Percentiles rank a stretch among this genome's conserved stretches.
phyloP scores from a whole-genome alignment of 202 grass and related monocot genomes.

The Zoysia matrella region DNA sequence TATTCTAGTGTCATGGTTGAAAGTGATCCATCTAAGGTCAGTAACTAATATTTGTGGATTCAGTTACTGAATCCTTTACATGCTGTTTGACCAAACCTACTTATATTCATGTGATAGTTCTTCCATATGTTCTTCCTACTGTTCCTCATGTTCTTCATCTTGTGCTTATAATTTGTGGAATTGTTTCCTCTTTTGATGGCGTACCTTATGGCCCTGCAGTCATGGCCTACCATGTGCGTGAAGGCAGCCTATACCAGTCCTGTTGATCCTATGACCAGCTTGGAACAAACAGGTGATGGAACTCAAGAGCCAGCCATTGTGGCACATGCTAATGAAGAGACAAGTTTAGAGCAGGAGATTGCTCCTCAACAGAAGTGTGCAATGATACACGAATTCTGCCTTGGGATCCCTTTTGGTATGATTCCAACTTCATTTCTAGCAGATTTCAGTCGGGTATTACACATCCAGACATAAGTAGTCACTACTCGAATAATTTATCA shows the following conservation, averaged over 20 bases:
- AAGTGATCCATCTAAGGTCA: background rate
- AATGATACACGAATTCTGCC: constrained; percentile 94
- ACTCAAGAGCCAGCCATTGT: constrained; percentile 31
- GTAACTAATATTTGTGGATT: background rate
- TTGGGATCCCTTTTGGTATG: constrained; percentile 97
- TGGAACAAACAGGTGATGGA: constrained; percentile 35
- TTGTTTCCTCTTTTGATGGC: constrained; percentile 30
- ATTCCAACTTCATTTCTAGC: background rate
- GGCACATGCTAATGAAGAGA: constrained; percentile 35
- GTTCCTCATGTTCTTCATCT: background rate
- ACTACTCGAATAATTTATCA: constrained; percentile 3
- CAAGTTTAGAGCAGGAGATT: constrained; percentile 34
- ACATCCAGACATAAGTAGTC: constrained; percentile 19
- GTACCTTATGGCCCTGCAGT: constrained; percentile 47
- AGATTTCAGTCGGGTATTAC: background rate
- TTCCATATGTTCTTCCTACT: background rate
- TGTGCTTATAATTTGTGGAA: background rate
- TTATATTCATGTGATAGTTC: constrained; percentile 22
- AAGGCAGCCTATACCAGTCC: constrained; percentile 55
- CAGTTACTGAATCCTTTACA: background rate
- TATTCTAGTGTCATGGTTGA: background rate
- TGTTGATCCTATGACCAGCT: constrained; percentile 40
- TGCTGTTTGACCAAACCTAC: background rate
- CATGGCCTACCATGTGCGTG: constrained; percentile 45
- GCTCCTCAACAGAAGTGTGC: constrained; percentile 64